Evolutionary conservation across 345 rosid genomes (phyloP).

Genomic region (Ricinus communis): DNA sequence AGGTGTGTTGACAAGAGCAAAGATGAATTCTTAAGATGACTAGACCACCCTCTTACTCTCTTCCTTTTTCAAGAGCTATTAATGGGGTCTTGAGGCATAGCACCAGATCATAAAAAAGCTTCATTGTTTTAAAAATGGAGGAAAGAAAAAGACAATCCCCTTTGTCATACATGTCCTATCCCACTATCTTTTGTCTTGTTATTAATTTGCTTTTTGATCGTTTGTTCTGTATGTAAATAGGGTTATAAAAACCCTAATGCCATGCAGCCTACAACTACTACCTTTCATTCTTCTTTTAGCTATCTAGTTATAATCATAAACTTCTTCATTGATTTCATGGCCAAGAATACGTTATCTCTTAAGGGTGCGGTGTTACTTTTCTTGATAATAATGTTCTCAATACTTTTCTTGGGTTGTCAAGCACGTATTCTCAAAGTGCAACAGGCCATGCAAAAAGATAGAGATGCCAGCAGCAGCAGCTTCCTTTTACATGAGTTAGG

Average conservation of each 20-base stretch:
- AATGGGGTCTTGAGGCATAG: too few species aligned
- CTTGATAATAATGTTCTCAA: background rate
- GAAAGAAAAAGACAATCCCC: background rate
- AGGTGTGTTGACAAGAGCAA: background rate
- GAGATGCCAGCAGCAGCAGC: background rate
- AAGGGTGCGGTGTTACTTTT: constrained; percentile 2
- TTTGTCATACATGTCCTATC: background rate
- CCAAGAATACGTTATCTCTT: background rate
- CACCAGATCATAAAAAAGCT: too few species aligned
- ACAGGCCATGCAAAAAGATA: constrained; percentile 2
- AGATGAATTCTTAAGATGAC: background rate
- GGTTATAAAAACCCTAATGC: background rate
- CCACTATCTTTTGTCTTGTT: background rate
- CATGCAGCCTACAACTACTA: background rate
- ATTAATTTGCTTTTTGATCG: background rate
- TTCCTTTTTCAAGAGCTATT: background rate
- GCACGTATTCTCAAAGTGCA: constrained; percentile 17
- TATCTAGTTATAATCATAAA: too few species aligned
- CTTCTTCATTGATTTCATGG: background rate
- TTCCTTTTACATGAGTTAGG: constrained; percentile 20
- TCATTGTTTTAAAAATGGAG: too few species aligned
- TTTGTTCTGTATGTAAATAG: background rate
- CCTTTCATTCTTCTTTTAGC: background rate
- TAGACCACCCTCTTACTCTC: background rate
- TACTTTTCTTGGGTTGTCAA: background rate